These are phyloP conservation scores for Chrysosporium queenslandicum DNA, from an alignment of 2,329 filamentous ascomycete genomes.

Conservation along the genomic window DNA sequence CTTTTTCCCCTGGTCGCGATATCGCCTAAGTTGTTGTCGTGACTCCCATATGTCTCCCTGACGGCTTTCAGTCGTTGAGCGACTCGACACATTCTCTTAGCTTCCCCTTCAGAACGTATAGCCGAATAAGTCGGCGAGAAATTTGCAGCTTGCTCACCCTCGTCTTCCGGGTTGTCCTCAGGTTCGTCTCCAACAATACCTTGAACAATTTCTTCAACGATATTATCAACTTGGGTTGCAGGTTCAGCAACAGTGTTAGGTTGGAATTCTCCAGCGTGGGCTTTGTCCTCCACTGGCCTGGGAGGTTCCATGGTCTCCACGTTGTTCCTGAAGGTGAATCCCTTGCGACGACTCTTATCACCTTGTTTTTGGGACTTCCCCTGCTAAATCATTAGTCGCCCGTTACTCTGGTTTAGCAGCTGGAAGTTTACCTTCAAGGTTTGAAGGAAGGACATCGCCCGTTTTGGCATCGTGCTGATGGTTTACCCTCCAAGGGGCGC, in stretches of 20 bases:
- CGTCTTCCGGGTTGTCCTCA: neutral
- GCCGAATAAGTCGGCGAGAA: neutral
- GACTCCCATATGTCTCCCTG: neutral
- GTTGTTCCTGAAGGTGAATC: neutral
- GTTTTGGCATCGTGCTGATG: neutral
- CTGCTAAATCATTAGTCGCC: slow-evolving; percentile 2
- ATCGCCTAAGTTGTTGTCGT: slow-evolving; percentile 6
- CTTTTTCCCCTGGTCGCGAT: neutral
- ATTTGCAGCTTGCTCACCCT: neutral
- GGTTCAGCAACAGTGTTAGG: neutral
- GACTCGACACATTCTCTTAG: neutral
- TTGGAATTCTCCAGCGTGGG: neutral
- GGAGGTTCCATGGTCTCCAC: neutral
- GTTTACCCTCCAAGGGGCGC: neutral
- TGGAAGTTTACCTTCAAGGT: neutral
- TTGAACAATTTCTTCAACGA: too few species aligned
- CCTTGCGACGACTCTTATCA: neutral
- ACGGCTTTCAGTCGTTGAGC: neutral
- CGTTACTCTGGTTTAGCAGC: neutral
- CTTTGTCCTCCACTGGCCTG: neutral
- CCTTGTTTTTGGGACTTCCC: neutral
- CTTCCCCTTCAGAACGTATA: neutral
- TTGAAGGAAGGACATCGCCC: neutral
- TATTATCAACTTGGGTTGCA: neutral
- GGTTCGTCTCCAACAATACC: too few species aligned